phyloP scores from a whole-genome alignment of 1,284 basidiomycete genomes.

The Megacollybia platyphylla region DNA sequence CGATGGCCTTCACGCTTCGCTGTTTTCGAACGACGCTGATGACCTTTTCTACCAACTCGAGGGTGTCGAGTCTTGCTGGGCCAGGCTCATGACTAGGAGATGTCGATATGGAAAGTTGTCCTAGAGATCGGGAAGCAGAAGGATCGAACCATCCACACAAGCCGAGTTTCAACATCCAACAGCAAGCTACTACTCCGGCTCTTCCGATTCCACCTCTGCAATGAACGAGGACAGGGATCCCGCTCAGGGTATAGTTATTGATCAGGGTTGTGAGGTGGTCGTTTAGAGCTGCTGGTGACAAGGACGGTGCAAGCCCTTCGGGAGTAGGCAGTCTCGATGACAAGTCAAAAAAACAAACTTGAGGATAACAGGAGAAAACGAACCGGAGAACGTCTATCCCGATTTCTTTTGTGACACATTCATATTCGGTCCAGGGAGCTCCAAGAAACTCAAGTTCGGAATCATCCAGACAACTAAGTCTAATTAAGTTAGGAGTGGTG shows the following conservation, averaged over 20 bases:
- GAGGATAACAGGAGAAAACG: background rate
- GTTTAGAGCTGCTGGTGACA: conserved; percentile 55
- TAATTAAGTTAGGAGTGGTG: conserved; percentile 1
- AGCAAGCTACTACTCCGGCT: conserved; percentile 86
- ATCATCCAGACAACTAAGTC: conserved; percentile 70
- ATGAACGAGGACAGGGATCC: conserved; percentile 73
- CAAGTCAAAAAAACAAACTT: conserved; percentile 3
- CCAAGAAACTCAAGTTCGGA: conserved; percentile 79
- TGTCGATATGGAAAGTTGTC: conserved; percentile 6
- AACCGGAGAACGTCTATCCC: conserved; percentile 69
- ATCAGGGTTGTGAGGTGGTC: conserved; percentile 62
- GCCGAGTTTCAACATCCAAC: conserved; percentile 90
- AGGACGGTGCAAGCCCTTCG: conserved; percentile 74
- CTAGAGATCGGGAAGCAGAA: background rate
- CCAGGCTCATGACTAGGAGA: conserved; percentile 1
- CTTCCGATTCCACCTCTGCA: conserved; percentile 94
- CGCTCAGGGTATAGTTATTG: conserved; percentile 62
- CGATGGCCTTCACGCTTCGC: conserved; percentile 77
- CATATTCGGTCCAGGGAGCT: conserved; percentile 73
- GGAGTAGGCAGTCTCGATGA: conserved; percentile 71
- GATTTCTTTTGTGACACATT: conserved; percentile 42
- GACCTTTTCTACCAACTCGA: conserved; percentile 61
- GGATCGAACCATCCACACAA: conserved; percentile 56
- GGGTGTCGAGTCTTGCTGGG: conserved; percentile 27
- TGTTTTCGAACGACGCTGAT: conserved; percentile 65